phyloP scores from a whole-genome alignment of 129 eudicot genomes.

The Apium graveolens region DNA sequence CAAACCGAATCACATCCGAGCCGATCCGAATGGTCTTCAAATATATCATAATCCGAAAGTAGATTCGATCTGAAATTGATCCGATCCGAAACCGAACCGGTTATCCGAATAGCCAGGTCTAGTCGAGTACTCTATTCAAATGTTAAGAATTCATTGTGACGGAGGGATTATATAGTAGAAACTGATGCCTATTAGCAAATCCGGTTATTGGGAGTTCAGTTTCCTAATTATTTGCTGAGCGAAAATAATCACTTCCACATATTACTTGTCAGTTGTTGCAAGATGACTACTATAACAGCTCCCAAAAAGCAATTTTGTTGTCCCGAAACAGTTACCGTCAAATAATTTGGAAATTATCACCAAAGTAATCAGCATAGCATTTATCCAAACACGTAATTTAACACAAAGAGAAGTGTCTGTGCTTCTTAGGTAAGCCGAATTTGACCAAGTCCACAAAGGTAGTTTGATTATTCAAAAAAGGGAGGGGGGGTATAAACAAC shows the following conservation, averaged over 20 bases:
- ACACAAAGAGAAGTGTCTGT: not conserved
- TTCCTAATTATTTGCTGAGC: not conserved
- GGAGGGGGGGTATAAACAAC: not conserved
- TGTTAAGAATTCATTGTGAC: too few species aligned
- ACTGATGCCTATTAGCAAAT: not conserved
- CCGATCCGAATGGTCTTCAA: too few species aligned
- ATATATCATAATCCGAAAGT: too few species aligned
- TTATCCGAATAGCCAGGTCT: too few species aligned
- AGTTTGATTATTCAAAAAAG: not conserved
- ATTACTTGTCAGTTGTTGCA: not conserved
- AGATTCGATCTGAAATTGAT: too few species aligned
- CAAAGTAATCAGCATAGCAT: not conserved
- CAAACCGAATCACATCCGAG: too few species aligned
- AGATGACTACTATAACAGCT: not conserved
- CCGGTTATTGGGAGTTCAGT: not conserved
- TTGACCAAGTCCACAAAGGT: not conserved
- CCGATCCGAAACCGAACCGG: too few species aligned
- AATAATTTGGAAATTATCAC: not conserved
- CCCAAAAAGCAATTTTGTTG: not conserved
- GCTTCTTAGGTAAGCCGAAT: not conserved
- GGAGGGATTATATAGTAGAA: too few species aligned
- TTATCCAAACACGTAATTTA: too few species aligned
- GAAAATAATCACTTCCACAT: not conserved
- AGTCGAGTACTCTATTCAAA: too few species aligned
- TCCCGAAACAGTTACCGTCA: too few species aligned